phyloP scores from a whole-genome alignment of 352 stramenopile species.

The Globisporangium solare region DNA sequence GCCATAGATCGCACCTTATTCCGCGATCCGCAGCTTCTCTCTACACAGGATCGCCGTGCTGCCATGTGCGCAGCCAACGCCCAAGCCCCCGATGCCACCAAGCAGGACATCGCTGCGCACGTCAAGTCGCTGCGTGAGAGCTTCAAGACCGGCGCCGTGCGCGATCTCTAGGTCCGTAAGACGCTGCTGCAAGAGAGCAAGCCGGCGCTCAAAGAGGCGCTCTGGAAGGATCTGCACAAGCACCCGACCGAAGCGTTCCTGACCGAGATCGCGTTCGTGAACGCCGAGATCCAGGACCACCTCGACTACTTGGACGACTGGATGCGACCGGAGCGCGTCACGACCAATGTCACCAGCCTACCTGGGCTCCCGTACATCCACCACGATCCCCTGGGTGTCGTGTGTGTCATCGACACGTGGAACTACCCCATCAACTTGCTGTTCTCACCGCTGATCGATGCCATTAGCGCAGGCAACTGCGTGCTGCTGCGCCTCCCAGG shows the following conservation, averaged over 20 bases:
- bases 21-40: no score
- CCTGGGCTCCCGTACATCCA: conserved; percentile 48
- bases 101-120: conserved; percentile 45
- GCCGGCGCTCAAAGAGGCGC: conserved; percentile 36
- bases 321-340: conserved; percentile 42
- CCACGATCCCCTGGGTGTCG: conserved; percentile 69
- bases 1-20: no score
- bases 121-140: conserved; percentile 43
- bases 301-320: conserved; percentile 58
- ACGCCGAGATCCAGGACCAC: conserved; percentile 55
- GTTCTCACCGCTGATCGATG: conserved; percentile 70
- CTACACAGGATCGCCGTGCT: no score
- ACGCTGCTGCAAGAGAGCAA: conserved; percentile 37
- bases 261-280: conserved; percentile 31
- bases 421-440: conserved; percentile 87
- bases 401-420: conserved; percentile 85
- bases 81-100: conserved; percentile 35
- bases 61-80: neutral
- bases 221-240: conserved; percentile 66
- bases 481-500: conserved; percentile 89
- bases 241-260: conserved; percentile 60
- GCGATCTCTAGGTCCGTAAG: conserved; percentile 33
- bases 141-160: conserved; percentile 44
- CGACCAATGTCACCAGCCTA: conserved; percentile 45
- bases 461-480: conserved; percentile 89